A percentile compares a stretch with the other conserved stretches of the same genome.
Evolutionary conservation across 2,329 filamentous ascomycete genomes (phyloP).

Genomic region (Sporothrix humicola): DNA sequence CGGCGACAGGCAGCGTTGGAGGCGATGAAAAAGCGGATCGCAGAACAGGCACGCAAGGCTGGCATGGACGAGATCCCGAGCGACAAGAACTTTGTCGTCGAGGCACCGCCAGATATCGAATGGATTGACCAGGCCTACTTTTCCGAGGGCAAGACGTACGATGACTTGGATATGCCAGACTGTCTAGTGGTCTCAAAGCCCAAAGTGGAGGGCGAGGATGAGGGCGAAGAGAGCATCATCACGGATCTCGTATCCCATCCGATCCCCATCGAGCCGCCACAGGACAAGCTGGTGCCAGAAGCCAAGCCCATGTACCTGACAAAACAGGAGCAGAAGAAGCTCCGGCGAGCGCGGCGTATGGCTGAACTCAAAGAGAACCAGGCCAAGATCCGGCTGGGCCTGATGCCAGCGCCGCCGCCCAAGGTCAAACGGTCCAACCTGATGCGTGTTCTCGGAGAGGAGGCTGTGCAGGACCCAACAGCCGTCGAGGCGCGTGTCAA

Average conservation of each 20-base stretch:
- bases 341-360: slow-evolving; percentile 87
- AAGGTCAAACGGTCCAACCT: slow-evolving; percentile 98
- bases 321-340: slow-evolving; percentile 85
- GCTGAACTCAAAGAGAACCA: slow-evolving; percentile 95
- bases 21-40: slow-evolving; percentile 92
- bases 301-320: slow-evolving; percentile 94
- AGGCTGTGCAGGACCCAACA: slow-evolving; percentile 91
- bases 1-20: slow-evolving; percentile 87
- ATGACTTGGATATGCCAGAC: slow-evolving; percentile 66
- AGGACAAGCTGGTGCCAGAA: slow-evolving; percentile 78
- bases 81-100: slow-evolving; percentile 87
- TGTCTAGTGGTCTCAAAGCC: slow-evolving; percentile 57
- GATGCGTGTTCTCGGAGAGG: slow-evolving; percentile 94
- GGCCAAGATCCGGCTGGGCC: slow-evolving; percentile 89
- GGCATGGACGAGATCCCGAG: slow-evolving; percentile 91
- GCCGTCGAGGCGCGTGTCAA: slow-evolving; percentile 95
- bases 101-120: slow-evolving; percentile 84
- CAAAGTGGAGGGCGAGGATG: slow-evolving; percentile 41
- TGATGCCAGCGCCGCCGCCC: slow-evolving; percentile 87
- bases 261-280: slow-evolving; percentile 85
- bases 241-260: slow-evolving; percentile 93
- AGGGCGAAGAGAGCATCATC: slow-evolving; percentile 83
- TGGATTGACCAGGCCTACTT: slow-evolving; percentile 94
- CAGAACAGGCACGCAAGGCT: slow-evolving; percentile 83
- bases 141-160: slow-evolving; percentile 75